Base-by-base conservation (phyloP, 1,139 yeast genomes). In the Chernovozyma aurita region DNA sequence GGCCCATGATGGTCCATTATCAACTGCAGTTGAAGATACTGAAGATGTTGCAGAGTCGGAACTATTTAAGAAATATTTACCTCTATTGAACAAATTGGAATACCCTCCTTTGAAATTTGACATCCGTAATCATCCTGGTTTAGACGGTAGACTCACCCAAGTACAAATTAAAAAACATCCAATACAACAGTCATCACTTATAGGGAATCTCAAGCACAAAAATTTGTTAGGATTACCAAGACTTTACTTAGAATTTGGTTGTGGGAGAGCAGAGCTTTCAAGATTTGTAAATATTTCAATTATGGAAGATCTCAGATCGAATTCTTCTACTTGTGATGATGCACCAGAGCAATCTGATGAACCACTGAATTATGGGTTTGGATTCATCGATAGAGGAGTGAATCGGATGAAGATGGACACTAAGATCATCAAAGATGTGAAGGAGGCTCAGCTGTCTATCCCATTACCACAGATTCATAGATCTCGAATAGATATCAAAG, bases 241-340 rank as follows among this genome's bases (percentile, higher is more conserved):
- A 28, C 62, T 72, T 35, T 76, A 80, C 48, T 55, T 85, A 18
- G 97, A 88, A 55, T 87, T 86, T 63, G 97, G 97, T 0, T 85
- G 95, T 54, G 97, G 97, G 0, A 75, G 90, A 42, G 95, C 85
- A 1, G 97, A 88, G 53, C 68, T 88, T 18, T 76, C 90, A 1
- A 61, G 95, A 41, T 85, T 77, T 49, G 65, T 86, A n/a, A 69
- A 74, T 41, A 59, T 67, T 38, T 73, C 83, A 34, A 55, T 74
- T 8, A 32, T 61, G 3, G 47, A 49, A 20, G 65, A 61, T 49
- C 34, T 48, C 42, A 36, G 56, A 45, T 39, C 14, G 14, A n/a
- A n/a, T n/a, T n/a, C n/a, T n/a, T n/a, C n/a, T n/a, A n/a, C n/a
- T n/a, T 16, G 15, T 22, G 31, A 6, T 8, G 18, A 14, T 15